Base-by-base conservation (phyloP, 202 grass and related monocot species). In the Setaria viridis region DNA sequence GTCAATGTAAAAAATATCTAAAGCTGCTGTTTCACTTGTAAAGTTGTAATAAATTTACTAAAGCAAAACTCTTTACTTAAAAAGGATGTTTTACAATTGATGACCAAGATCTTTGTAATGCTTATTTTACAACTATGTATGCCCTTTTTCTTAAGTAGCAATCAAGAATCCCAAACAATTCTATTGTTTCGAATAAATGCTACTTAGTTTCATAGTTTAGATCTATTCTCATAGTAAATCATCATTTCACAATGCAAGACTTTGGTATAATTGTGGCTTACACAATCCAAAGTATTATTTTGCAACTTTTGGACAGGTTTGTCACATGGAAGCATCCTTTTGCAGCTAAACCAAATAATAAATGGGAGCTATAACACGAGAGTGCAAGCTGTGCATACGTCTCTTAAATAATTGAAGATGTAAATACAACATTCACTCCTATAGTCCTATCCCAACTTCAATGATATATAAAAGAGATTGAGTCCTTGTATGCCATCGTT, bases 171-270 rank as follows among this genome's bases (percentile, higher is more conserved):
- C 25, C 25, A 25, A 25, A 25, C 25, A 25, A 25, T 25, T 49
- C 11, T 14, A 53, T 53, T 53, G 50, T 16, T 53, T 53, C 11
- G 14, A 16, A 0, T 53, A 53, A 4, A 13, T 16, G 63, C 55
- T 42, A 67, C 48, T 56, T 69, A 69, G 32, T 80, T 80, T 42
- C 64, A 43, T 16, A 67, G 42, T 33, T 80, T 39, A 19, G 49
- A 41, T 37, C 6, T 39, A 11, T 54, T 55, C 4, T 41, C 48
- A 41, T 6, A 37, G 46, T 69, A 56, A 80, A 29, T 42, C 60
- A 69, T 42, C 7, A 9, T 41, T 67, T 21, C 78, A 80, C 8
- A 68, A 25, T 54, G 39, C 6, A 55, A 55, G 5, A 55, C 54
- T 8, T 7, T 20, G 54, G 53, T 58, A 58, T 21, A 58, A 15